phyloP scores from a whole-genome alignment of 352 stramenopile species.

The Globisporangium abappressorium region DNA sequence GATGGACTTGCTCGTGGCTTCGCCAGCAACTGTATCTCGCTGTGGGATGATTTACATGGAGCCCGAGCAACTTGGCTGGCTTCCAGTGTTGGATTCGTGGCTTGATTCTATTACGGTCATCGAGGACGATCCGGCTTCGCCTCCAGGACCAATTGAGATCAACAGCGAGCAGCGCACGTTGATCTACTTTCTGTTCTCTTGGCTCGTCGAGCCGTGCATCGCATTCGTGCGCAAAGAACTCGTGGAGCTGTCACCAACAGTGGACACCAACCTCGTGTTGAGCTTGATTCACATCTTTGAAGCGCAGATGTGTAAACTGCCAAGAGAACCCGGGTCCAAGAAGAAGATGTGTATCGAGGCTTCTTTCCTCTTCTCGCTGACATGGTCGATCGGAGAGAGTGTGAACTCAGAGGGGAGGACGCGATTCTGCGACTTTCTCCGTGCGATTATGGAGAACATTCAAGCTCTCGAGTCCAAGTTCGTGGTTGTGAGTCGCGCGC shows the following conservation, averaged over 20 bases:
- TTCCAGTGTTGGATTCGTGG: constrained; percentile 88
- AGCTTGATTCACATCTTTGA: constrained; percentile 88
- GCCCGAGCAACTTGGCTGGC: constrained; percentile 88
- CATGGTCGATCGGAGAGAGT: constrained; percentile 89
- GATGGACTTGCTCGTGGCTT: constrained; percentile 93
- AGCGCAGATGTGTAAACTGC: constrained; percentile 66
- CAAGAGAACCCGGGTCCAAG: constrained; percentile 66
- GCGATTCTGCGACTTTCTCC: constrained; percentile 82
- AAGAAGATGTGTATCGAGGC: constrained; percentile 68
- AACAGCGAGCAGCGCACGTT: constrained; percentile 66
- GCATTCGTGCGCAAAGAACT: constrained; percentile 87
- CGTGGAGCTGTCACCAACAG: constrained; percentile 82
- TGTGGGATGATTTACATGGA: constrained; percentile 96
- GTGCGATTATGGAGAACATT: constrained; percentile 74
- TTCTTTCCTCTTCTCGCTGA: constrained; percentile 89
- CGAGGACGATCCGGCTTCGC: constrained; percentile 21
- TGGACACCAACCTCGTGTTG: constrained; percentile 89
- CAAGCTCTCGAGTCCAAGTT: constrained; percentile 68
- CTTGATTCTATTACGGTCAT: constrained; percentile 61
- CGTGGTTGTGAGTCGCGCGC: constrained; percentile 64
- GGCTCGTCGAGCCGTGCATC: constrained; percentile 88
- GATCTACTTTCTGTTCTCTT: constrained; percentile 78
- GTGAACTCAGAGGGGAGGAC: constrained; percentile 64
- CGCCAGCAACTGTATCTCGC: constrained; percentile 90
- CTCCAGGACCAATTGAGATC: constrained; percentile 63